A percentile compares a stretch with the other conserved stretches of the same genome.
phyloP scores from a whole-genome alignment of 108 stramenopile genomes.

The Stephanodiscus minutulus region DNA sequence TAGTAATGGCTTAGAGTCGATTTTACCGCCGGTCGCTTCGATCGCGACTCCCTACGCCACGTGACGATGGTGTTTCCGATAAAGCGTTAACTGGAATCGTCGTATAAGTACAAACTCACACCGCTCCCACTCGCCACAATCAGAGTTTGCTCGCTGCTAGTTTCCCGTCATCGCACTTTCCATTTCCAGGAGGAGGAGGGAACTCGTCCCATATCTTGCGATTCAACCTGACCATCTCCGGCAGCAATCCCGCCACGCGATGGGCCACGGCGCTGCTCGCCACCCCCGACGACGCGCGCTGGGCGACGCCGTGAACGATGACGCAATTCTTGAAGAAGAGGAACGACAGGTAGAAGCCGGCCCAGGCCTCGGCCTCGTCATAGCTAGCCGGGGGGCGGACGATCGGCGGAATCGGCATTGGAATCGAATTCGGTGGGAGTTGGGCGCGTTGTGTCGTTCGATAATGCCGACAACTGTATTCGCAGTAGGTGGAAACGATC shows the following conservation, averaged over 20 bases:
- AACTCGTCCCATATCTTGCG: slow-evolving; percentile 51
- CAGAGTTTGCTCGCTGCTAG: background rate
- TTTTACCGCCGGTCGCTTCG: too few species aligned
- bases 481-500: slow-evolving; percentile 59
- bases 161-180: background rate
- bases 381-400: background rate
- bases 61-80: too few species aligned
- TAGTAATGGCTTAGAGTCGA: too few species aligned
- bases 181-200: slow-evolving; percentile 33
- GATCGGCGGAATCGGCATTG: background rate
- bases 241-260: slow-evolving; percentile 71
- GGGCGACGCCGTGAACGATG: slow-evolving; percentile 95
- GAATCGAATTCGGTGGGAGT: background rate
- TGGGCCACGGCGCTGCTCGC: slow-evolving; percentile 80
- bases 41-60: too few species aligned
- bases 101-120: too few species aligned
- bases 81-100: too few species aligned
- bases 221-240: slow-evolving; percentile 62
- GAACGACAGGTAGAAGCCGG: slow-evolving; percentile 82
- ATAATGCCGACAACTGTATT: slow-evolving; percentile 7
- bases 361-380: slow-evolving; percentile 55
- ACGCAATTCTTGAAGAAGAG: slow-evolving; percentile 93
- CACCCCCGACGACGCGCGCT: slow-evolving; percentile 79
- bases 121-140: background rate
- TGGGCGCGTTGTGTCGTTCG: background rate